These are phyloP conservation scores for Paecilomyces fulvus DNA, from an alignment of 2,329 filamentous ascomycete genomes.

Conservation along the genomic window DNA sequence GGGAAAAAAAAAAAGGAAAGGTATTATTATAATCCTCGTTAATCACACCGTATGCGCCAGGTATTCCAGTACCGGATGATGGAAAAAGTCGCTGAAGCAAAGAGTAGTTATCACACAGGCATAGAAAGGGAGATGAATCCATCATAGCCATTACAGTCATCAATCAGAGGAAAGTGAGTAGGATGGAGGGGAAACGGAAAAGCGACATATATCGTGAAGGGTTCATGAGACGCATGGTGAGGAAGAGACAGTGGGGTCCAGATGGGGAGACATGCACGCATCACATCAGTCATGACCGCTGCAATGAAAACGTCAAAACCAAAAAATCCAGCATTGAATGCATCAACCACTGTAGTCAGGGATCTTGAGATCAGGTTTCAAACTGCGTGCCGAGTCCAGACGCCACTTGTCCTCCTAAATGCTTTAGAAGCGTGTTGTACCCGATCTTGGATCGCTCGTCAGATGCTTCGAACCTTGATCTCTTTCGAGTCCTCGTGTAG, in stretches of 20 bases:
- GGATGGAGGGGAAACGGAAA: not conserved
- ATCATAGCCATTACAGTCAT: not conserved
- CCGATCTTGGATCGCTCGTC: constrained; percentile 89
- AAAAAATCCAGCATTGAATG: constrained; percentile 22
- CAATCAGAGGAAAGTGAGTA: not conserved
- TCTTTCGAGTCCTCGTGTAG: constrained; percentile 65
- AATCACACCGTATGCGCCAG: not conserved
- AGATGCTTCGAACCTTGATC: constrained; percentile 85
- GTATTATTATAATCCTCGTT: not conserved
- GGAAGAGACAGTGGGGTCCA: not conserved
- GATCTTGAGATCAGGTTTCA: constrained; percentile 78
- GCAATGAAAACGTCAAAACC: not conserved
- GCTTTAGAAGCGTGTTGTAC: constrained; percentile 59
- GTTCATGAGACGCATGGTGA: not conserved
- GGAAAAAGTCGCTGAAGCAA: not conserved
- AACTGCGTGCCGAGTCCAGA: constrained; percentile 70
- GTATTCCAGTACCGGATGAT: not conserved
- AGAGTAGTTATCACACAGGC: not conserved
- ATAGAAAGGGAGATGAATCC: not conserved
- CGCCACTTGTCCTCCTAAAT: constrained; percentile 98
- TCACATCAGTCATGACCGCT: not conserved
- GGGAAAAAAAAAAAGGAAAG: not conserved
- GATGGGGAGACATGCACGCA: not conserved
- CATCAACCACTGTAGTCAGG: constrained; percentile 77
- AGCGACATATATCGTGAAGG: not conserved